Conservation (phyloP, 768 basidiomycete genomes). For the Polyporus arcularius region DNA sequence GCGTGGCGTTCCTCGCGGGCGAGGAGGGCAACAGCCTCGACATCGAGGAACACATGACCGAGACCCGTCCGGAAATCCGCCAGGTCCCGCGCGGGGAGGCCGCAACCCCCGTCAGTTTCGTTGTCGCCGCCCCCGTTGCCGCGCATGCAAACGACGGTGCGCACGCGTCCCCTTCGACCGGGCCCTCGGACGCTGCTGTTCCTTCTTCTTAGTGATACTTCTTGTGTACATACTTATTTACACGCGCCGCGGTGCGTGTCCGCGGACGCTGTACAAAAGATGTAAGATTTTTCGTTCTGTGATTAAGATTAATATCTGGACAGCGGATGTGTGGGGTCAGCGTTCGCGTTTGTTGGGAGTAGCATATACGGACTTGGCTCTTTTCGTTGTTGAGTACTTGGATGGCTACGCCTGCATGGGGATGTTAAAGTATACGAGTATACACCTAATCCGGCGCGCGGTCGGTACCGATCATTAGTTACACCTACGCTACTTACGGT, state of each 20-base stretch:
- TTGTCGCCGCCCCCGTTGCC: not conserved
- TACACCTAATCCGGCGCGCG: no score
- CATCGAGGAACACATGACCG: slow-evolving; percentile 24
- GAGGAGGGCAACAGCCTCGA: slow-evolving; percentile 26
- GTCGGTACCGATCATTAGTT: no score
- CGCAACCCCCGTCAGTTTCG: slow-evolving; percentile 1
- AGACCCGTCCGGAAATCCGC: slow-evolving; percentile 17
- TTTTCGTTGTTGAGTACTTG: no score
- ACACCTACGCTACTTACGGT: no score
- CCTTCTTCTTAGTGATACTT: not conserved
- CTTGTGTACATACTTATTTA: not conserved
- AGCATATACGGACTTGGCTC: no score
- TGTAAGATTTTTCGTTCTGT: not conserved
- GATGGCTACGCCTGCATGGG: no score
- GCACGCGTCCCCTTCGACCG: no score
- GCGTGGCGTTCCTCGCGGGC: slow-evolving; percentile 50
- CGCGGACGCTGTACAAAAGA: slow-evolving; percentile 1
- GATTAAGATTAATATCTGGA: no score
- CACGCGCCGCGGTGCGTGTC: not conserved
- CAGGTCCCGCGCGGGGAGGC: slow-evolving; percentile 8
- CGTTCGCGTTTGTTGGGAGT: no score
- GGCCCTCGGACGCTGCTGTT: no score
- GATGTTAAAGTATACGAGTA: no score
- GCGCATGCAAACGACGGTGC: not conserved
- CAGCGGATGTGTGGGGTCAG: no score